Evolutionary conservation across 2,329 filamentous ascomycete species (phyloP).

Genomic region (Talaromyces verruculosus): DNA sequence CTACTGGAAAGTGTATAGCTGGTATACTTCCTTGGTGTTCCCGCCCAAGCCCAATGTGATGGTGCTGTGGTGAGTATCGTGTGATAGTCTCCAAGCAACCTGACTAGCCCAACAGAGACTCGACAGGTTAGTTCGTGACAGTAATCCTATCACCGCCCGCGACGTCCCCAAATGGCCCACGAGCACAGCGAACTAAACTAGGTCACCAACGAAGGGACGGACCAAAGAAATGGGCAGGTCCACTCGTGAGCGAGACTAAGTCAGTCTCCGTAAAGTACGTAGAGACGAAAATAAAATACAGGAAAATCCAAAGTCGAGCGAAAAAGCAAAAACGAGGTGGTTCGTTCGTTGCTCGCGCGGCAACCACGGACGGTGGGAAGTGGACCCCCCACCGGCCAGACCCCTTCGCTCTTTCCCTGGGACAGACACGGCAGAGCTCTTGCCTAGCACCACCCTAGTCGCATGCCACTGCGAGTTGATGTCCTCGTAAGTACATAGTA

Average conservation of each 20-base stretch:
- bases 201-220: neutral
- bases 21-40: neutral
- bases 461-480: too few species aligned
- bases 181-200: neutral
- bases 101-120: neutral
- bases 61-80: neutral
- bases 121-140: neutral
- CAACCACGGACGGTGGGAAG: neutral
- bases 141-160: neutral
- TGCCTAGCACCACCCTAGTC: neutral
- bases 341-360: conserved; percentile 12
- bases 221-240: conserved; percentile 4
- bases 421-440: neutral
- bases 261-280: neutral
- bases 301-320: neutral
- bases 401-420: conserved; percentile 15
- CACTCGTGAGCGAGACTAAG: neutral
- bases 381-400: conserved; percentile 13
- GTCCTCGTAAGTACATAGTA: neutral
- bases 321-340: conserved; percentile 4
- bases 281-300: conserved; percentile 1
- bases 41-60: neutral
- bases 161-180: conserved; percentile 7
- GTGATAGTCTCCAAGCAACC: neutral
- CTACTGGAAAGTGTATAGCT: neutral